Evolutionary conservation across 306 rosid species (phyloP), one percentile per base, ranked within the genome.

Genomic region (Vigna radiata): DNA sequence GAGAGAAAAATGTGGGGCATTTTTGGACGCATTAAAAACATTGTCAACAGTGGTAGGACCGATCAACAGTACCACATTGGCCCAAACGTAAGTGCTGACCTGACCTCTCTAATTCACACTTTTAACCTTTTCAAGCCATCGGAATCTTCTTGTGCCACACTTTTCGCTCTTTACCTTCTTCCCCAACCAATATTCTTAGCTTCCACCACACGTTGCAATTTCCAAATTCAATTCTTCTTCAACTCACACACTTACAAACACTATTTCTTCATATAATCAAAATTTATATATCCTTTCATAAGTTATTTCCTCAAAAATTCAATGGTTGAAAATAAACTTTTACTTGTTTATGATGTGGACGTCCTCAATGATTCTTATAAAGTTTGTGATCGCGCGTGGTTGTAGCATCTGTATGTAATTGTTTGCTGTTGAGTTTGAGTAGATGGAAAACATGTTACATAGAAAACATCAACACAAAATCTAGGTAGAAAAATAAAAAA

Each of bases 1-100:
- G 27, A 16, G 67, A 65, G 72, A 0, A 16, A 76, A 41, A 11
- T 61, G 41, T 65, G 65, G 80, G 62, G 53, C 50, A 59, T 49
- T 66, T 54, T 68, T 68, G 75, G 69, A 68, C 19, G 61, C 46
- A 39, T 15, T 23, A 59, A 59, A 47, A 68, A 55, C 65, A 79
- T 49, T 61, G 65, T 70, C 36, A 49, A 47, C 23, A 48, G 55
- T 11, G 7, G 77, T 60, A 78, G 77, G 82, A 58, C 77, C 82
- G 17, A 19, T 62, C n/a, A 7, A 17, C 43, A 37, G 82, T 47
- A 78, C 70, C 31, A 68, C 18, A 43, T 58, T 36, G 73, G 43
- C 70, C 76, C 60, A 58, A 48, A 54, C 36, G 66, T 66, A 39
- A 67, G 81, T 53, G 18, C 11, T 60, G 70, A 47, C 7, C 82